Evolutionary conservation across 2,329 filamentous ascomycete genomes (phyloP).

Genomic region (Helicocarpus griseus): DNA sequence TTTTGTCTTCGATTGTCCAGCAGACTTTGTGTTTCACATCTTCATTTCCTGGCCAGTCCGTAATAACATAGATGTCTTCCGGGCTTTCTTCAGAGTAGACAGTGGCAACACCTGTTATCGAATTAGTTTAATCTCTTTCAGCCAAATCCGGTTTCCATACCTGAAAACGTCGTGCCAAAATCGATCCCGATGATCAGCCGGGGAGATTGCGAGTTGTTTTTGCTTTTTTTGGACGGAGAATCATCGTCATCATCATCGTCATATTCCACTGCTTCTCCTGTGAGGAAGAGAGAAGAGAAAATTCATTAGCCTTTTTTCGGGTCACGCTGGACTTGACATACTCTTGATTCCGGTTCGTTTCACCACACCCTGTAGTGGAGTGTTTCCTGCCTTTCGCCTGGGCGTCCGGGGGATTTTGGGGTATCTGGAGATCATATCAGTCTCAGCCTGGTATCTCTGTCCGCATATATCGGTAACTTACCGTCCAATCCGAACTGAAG

Average conservation of each 20-base stretch:
- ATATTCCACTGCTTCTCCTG: no score
- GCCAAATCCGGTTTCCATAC: neutral
- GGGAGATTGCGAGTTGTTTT: neutral
- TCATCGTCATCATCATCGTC: neutral
- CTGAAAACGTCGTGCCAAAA: conserved; percentile 15
- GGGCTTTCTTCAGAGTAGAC: neutral
- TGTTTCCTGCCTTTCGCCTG: neutral
- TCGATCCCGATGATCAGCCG: conserved; percentile 13
- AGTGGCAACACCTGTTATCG: conserved; percentile 6
- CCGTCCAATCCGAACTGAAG: neutral
- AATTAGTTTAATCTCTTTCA: neutral
- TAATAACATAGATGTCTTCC: conserved; percentile 3
- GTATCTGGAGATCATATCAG: neutral
- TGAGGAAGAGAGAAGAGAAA: no score
- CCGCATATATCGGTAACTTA: neutral
- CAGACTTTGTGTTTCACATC: conserved; percentile 9
- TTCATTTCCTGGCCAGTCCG: conserved; percentile 9
- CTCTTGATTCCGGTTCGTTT: conserved; percentile 3
- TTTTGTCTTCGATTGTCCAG: conserved; percentile 8
- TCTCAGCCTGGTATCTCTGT: neutral
- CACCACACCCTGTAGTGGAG: neutral
- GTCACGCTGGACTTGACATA: neutral
- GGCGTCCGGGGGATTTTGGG: neutral
- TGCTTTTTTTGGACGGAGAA: conserved; percentile 3
- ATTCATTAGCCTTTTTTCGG: neutral